Evolutionary conservation across 129 eudicot genomes (phyloP), one percentile per base, ranked within the genome.

Genomic region (Scalesia atractyloides): DNA sequence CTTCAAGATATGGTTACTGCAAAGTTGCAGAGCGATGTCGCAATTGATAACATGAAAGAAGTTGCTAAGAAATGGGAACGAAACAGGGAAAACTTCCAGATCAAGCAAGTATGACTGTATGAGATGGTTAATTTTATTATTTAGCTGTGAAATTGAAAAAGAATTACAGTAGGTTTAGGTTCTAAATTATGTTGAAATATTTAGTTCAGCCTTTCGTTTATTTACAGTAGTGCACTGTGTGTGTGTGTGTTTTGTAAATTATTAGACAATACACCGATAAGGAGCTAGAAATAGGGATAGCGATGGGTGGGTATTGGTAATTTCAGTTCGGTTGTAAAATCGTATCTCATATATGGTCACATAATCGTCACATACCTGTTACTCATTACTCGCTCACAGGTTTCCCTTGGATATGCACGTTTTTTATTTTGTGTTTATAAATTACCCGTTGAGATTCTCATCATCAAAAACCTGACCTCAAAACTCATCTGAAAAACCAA

Each of bases 21-120:
- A 6, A 68, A 76, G 62, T 34, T 76, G 68, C 75, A 62, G 64
- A 76, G 81, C 34, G 81, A 76, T 58, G 81, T 76, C 6, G 75
- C 75, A 5, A 49, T 47, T 8, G 69, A 76, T 58, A 76, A 41
- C 81, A 68, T 76, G 70, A 76, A 68, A 18, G 81, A 68, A 33
- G 46, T 59, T 59, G 18, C 49, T 10, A 30, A 43, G 7, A 76
- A 76, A 49, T 76, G 81, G 81, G 75, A 58, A 58, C 50, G 51
- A n/a, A 68, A 57, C 3, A 49, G 75, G 75, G 61, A 68, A 10
- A 68, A 76, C 30, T 76, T 76, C 49, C 13, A 63, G 78, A 10
- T 59, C 14, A 69, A 43, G 49, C 16, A 41, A 53, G 52, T 10
- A 36, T 26, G 70, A 48, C 26, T 39, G 43, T 10, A 20, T 24